Evolutionary conservation across 495 filamentous ascomycete genomes (phyloP).

Genomic region (Podospora tetraspora): DNA sequence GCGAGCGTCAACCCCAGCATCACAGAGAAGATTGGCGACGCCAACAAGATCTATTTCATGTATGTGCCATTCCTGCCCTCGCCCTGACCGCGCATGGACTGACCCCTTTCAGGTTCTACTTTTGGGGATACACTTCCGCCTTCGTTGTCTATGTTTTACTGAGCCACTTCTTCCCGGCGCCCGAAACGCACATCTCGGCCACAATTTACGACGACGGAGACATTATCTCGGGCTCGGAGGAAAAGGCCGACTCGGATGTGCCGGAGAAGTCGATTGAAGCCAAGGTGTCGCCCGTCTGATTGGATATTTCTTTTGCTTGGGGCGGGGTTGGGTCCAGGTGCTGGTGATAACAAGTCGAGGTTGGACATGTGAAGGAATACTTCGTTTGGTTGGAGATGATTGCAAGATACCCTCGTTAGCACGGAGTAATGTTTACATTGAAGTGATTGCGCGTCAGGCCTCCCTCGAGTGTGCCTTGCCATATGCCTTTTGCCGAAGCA

Average conservation of each 20-base stretch:
- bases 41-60: slow-evolving; percentile 34
- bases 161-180: slow-evolving; percentile 33
- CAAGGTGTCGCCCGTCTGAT: slow-evolving; percentile 16
- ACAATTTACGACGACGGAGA: slow-evolving; percentile 25
- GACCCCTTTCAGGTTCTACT: neutral
- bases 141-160: slow-evolving; percentile 32
- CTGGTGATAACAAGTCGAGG: neutral
- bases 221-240: slow-evolving; percentile 19
- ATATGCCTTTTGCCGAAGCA: neutral
- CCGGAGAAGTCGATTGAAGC: slow-evolving; percentile 15
- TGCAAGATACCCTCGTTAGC: slow-evolving; percentile 5
- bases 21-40: slow-evolving; percentile 20
- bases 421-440: neutral
- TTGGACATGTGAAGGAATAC: neutral
- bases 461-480: neutral
- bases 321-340: neutral
- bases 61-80: slow-evolving; percentile 27
- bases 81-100: neutral
- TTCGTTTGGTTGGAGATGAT: neutral
- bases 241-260: slow-evolving; percentile 20
- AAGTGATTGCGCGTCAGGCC: neutral
- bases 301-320: neutral
- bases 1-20: slow-evolving; percentile 23
- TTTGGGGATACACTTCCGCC: slow-evolving; percentile 38
- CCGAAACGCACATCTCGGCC: slow-evolving; percentile 28